Percentiles rank a stretch among this genome's conserved stretches.
phyloP scores from a whole-genome alignment of 495 filamentous ascomycete species.

The Lasiosphaeria miniovina region DNA sequence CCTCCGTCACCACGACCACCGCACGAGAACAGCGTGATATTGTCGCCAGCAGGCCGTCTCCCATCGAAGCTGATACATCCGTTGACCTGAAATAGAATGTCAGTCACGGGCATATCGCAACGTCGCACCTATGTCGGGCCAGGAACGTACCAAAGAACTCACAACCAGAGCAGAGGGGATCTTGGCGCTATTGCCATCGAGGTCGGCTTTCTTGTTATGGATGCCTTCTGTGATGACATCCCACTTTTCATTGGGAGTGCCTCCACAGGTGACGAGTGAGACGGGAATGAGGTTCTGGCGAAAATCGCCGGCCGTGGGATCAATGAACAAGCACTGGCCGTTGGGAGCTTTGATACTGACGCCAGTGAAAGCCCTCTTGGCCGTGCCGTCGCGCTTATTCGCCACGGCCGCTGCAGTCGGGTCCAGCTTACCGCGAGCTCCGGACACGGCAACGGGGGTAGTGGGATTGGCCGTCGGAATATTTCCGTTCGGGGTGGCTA shows the following conservation, averaged over 20 bases:
- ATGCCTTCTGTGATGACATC: constrained; percentile 51
- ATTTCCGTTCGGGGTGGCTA: constrained; percentile 5
- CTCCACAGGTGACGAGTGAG: constrained; percentile 42
- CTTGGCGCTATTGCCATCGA: constrained; percentile 21
- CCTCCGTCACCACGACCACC: constrained; percentile 52
- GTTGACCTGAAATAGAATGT: constrained; percentile 30
- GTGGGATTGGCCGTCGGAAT: constrained; percentile 43
- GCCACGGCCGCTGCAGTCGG: constrained; percentile 48
- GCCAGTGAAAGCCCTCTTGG: constrained; percentile 44
- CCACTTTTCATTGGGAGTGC: constrained; percentile 50
- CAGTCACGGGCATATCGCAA: too few species aligned
- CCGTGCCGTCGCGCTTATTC: constrained; percentile 44
- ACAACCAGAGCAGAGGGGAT: constrained; percentile 41
- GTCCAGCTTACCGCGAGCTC: constrained; percentile 47
- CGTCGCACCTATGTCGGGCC: too few species aligned
- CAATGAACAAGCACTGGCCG: constrained; percentile 51
- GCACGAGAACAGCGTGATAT: constrained; percentile 51
- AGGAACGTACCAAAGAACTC: constrained; percentile 40
- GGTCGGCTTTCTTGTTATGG: constrained; percentile 35
- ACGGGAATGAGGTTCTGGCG: constrained; percentile 54
- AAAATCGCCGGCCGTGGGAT: constrained; percentile 55
- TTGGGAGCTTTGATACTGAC: constrained; percentile 47
- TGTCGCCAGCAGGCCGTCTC: constrained; percentile 42
- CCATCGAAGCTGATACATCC: constrained; percentile 53
- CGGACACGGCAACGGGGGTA: constrained; percentile 46